Evolutionary conservation across 2,329 filamentous ascomycete genomes (phyloP).

Genomic region (Sarocladiaceae sp.): DNA sequence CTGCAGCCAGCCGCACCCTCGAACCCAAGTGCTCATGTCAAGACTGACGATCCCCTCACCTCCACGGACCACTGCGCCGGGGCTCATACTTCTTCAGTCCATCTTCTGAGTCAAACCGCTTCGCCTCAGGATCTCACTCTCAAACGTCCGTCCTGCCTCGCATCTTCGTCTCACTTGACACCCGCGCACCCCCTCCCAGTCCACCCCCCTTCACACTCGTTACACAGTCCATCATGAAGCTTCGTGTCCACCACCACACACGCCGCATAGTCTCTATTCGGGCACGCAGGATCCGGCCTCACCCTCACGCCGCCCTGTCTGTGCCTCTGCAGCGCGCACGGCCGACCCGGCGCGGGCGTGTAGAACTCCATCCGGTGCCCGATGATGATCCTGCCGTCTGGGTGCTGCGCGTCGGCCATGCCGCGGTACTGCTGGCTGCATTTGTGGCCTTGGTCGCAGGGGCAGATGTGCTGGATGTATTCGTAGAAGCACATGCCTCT

Average conservation of each 20-base stretch:
- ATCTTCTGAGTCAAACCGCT: background rate
- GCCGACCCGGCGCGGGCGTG: conserved; percentile 1
- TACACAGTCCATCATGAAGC: background rate
- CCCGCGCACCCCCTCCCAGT: conserved; percentile 1
- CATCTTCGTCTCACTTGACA: conserved; percentile 1
- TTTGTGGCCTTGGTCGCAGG: conserved; percentile 1
- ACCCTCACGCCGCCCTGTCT: background rate
- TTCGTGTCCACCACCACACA: conserved; percentile 2
- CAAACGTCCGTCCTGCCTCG: background rate
- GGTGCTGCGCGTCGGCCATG: conserved; percentile 8
- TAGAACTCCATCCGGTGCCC: conserved; percentile 8
- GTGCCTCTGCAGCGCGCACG: background rate
- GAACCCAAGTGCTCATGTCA: background rate
- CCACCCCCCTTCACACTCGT: conserved; percentile 3
- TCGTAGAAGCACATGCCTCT: background rate
- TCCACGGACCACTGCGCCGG: background rate
- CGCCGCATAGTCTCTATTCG: conserved; percentile 4
- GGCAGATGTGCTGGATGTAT: conserved; percentile 9
- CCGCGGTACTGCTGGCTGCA: conserved; percentile 7
- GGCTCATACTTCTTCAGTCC: background rate
- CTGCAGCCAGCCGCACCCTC: conserved; percentile 2
- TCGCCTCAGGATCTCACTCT: background rate
- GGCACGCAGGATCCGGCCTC: conserved; percentile 3
- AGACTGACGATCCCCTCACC: too few relatives aligned
- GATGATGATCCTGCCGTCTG: conserved; percentile 7